phyloP scores from a whole-genome alignment of 2,329 filamentous ascomycete species.

The Ceratocystis albifundus region DNA sequence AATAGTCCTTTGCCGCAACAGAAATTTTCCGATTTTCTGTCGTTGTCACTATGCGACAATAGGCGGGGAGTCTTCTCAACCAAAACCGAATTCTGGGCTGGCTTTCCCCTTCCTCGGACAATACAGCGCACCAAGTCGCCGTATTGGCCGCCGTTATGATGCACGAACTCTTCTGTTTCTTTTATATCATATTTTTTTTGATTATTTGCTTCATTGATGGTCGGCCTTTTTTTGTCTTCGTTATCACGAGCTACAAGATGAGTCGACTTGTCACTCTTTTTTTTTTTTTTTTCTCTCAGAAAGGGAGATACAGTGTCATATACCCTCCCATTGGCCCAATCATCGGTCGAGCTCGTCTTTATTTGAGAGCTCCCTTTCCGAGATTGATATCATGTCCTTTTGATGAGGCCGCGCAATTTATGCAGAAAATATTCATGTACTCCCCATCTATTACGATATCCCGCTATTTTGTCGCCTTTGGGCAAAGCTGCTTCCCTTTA shows the following conservation, averaged over 20 bases:
- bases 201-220: background rate
- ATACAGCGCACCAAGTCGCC: background rate
- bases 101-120: background rate
- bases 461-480: background rate
- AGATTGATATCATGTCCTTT: background rate
- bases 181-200: background rate
- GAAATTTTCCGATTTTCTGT: background rate
- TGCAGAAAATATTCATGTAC: background rate
- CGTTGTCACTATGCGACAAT: background rate
- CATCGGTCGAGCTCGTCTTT: background rate
- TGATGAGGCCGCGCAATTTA: too few relatives aligned
- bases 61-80: background rate
- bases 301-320: background rate
- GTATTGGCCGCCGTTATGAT: slow-evolving; percentile 17
- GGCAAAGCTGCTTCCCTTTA: background rate
- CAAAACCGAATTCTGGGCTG: background rate
- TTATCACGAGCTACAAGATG: background rate
- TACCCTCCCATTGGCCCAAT: background rate
- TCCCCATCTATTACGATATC: slow-evolving; percentile 5
- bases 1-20: background rate
- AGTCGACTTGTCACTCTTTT: background rate
- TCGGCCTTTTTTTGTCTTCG: background rate
- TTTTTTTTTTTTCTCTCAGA: background rate
- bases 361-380: background rate
- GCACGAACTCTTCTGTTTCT: slow-evolving; percentile 17